Evolutionary conservation across 495 filamentous ascomycete species (phyloP).

Genomic region (Astrothelium macrocarpum): DNA sequence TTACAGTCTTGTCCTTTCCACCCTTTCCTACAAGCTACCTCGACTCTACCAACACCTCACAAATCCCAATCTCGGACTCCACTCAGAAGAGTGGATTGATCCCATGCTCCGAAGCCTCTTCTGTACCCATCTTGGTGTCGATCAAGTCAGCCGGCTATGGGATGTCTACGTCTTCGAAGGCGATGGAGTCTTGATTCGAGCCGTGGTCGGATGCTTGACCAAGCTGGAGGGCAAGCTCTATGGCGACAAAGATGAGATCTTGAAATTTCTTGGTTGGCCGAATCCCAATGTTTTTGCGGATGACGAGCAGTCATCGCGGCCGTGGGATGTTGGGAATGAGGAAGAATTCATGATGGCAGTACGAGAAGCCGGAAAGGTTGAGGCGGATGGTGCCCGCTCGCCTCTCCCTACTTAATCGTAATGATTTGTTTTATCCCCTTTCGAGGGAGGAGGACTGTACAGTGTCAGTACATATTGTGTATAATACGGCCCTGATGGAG

Average conservation of each 20-base stretch:
- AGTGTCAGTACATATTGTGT: neutral
- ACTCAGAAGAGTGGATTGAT: constrained; percentile 46
- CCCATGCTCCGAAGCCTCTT: constrained; percentile 52
- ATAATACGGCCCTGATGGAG: neutral
- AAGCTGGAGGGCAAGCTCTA: constrained; percentile 54
- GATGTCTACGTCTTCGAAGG: constrained; percentile 94
- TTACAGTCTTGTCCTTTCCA: constrained; percentile 61
- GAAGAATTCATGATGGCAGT: constrained; percentile 63
- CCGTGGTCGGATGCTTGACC: constrained; percentile 62
- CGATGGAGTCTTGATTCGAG: constrained; percentile 68
- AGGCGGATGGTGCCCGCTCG: neutral
- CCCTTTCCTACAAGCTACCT: constrained; percentile 62
- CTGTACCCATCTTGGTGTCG: constrained; percentile 51
- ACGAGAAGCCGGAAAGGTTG: constrained; percentile 58
- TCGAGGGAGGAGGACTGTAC: neutral
- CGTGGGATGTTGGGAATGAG: constrained; percentile 40
- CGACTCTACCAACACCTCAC: constrained; percentile 58
- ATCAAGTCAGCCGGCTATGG: constrained; percentile 72
- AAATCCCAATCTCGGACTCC: constrained; percentile 32
- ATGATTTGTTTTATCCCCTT: neutral
- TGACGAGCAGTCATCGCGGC: constrained; percentile 20
- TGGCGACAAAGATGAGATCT: constrained; percentile 43
- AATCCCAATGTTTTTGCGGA: constrained; percentile 13
- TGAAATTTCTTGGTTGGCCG: constrained; percentile 44
- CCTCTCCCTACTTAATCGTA: neutral